Base-by-base conservation (phyloP, 164 flowering plant species). In the Protea cynaroides region DNA sequence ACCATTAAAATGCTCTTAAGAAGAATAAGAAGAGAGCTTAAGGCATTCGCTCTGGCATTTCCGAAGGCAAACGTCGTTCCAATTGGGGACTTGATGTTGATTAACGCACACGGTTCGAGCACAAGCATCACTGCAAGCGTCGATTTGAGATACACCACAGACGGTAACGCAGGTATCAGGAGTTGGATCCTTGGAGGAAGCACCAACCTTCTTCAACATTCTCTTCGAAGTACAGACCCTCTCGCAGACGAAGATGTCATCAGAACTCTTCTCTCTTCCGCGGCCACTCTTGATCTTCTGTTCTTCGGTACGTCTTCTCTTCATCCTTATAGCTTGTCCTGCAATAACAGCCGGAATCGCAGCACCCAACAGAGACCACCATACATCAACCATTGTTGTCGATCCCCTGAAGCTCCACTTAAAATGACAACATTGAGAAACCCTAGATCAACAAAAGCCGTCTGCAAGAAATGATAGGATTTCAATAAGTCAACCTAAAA, bases 111-210 rank as follows among this genome's bases (percentile, higher is more conserved):
- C 92, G 9, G 96, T 89, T 0, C 97, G 82, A 51, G 94, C 96
- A 74, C 97, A 89, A 0, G 97, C 97, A 77, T 89, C 97, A 50
- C 89, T 69, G 61, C 96, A 92, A 23, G 96, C 97, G 79, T 92
- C 96, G 8, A 92, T 80, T 74, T 83, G 87, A 14, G 96, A 89
- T 1, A 92, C 96, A 9, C 97, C 95, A 47, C 95, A 88, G 10
- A 84, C 90, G n/a, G 91, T 86, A 14, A 87, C 91, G 68, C 91
- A 87, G 25, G 93, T 89, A 57, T 86, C 87, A 0, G 86, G 92
- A 56, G 76, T 87, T 40, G 96, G 94, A 61, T 89, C 96, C 60
- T 92, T 92, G 1, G 97, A 89, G 78, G 89, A 92, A 25, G 84
- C 75, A 0, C 92, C 96, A 1, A 92, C 92, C 77, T 81, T 86